Evolutionary conservation across 495 filamentous ascomycete genomes (phyloP).

Genomic region (Choiromyces venosus): DNA sequence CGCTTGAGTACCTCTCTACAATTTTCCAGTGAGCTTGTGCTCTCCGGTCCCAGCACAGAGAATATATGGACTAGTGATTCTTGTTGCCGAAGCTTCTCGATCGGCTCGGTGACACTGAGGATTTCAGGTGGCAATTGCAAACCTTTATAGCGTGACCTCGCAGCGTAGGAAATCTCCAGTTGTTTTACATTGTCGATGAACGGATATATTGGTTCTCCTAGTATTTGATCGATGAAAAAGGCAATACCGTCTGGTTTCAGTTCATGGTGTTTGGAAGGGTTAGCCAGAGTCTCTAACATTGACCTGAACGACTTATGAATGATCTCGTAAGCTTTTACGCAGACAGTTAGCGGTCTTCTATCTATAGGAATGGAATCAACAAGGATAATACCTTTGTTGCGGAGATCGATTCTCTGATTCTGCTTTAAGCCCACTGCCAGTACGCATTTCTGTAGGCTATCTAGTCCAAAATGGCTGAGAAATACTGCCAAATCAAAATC

Average conservation of each 20-base stretch:
- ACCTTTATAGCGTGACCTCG: conserved; percentile 41
- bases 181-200: conserved; percentile 36
- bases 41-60: conserved; percentile 63
- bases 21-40: conserved; percentile 47
- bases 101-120: conserved; percentile 36
- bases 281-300: conserved; percentile 42
- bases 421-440: conserved; percentile 83
- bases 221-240: conserved; percentile 55
- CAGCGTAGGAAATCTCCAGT: conserved; percentile 39
- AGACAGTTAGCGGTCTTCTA: conserved; percentile 24
- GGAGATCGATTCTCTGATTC: conserved; percentile 68
- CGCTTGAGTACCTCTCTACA: conserved; percentile 49
- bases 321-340: conserved; percentile 35
- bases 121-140: conserved; percentile 35
- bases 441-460: conserved; percentile 78
- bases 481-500: conserved; percentile 92
- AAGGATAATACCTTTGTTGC: conserved; percentile 68
- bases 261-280: conserved; percentile 63
- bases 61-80: conserved; percentile 64
- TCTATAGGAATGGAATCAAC: conserved; percentile 8
- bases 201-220: conserved; percentile 35
- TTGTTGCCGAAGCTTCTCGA: conserved; percentile 41
- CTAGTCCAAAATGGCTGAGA: conserved; percentile 86
- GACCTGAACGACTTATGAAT: conserved; percentile 39
- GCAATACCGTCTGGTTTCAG: conserved; percentile 47